These are phyloP conservation scores for Miscanthus sacchariflorus DNA, from an alignment of 202 grass and related monocot species.

Conservation along the genomic window DNA sequence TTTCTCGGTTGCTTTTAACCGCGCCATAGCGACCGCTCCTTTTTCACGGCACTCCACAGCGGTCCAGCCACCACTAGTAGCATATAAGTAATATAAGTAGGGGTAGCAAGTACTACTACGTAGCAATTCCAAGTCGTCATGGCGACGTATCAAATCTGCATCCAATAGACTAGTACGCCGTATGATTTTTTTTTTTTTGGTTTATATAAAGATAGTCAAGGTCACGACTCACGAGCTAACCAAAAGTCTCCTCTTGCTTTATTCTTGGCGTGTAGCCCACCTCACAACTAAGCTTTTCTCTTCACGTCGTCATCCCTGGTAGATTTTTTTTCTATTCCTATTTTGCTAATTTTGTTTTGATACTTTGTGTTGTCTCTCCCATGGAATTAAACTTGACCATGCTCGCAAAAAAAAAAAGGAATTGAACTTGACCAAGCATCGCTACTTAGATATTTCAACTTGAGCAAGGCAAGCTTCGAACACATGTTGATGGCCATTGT, in stretches of 20 bases:
- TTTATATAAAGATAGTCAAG: slow-evolving; percentile 32
- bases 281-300: neutral
- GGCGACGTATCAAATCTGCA: slow-evolving; percentile 23
- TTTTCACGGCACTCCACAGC: slow-evolving; percentile 6
- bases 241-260: slow-evolving; percentile 3
- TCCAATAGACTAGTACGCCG: neutral
- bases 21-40: slow-evolving; percentile 8
- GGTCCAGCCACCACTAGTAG: neutral
- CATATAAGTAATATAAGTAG: neutral
- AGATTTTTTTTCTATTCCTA: slow-evolving; percentile 28
- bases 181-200: too few species aligned
- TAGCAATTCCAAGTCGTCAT: neutral
- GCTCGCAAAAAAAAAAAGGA: too few species aligned
- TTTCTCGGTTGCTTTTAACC: slow-evolving; percentile 44
- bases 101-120: neutral
- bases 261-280: neutral
- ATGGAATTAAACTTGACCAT: neutral
- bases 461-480: neutral
- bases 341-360: neutral
- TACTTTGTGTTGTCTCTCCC: neutral
- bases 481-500: neutral
- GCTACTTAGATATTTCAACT: too few species aligned
- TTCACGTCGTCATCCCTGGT: slow-evolving; percentile 12
- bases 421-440: too few species aligned
- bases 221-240: slow-evolving; percentile 24